Evolutionary conservation across 805 yeast species (phyloP).

Genomic region (Wickerhamiella galacta): DNA sequence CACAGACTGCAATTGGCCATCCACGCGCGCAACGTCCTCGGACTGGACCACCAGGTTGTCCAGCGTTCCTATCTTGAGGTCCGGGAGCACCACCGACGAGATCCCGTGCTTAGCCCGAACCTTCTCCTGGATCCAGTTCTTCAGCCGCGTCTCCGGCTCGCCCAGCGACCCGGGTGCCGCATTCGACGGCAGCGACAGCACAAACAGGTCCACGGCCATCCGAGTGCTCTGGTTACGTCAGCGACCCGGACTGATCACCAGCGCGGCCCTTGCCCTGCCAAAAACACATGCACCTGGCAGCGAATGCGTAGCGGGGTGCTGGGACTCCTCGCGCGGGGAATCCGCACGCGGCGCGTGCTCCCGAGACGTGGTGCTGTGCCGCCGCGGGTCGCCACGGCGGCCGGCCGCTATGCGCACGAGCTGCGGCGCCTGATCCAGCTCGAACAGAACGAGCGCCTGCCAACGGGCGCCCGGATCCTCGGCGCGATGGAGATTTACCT

Average conservation of each 20-base stretch:
- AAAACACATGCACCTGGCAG: too few relatives aligned
- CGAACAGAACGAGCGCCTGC: background rate
- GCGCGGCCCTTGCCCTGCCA: too few relatives aligned
- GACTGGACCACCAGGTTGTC: slow-evolving; percentile 81
- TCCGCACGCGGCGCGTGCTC: too few relatives aligned
- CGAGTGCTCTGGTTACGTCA: background rate
- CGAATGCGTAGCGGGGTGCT: too few relatives aligned
- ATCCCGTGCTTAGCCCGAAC: slow-evolving; percentile 31
- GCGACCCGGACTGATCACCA: background rate
- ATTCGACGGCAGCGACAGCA: slow-evolving; percentile 38
- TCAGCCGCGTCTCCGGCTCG: slow-evolving; percentile 24
- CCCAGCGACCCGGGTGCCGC: slow-evolving; percentile 23
- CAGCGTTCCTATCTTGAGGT: slow-evolving; percentile 84
- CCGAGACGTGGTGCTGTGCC: too few relatives aligned
- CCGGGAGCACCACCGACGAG: slow-evolving; percentile 48
- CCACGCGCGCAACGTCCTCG: slow-evolving; percentile 75
- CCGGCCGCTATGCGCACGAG: too few relatives aligned
- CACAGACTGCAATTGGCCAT: slow-evolving; percentile 54
- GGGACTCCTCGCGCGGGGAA: too few relatives aligned
- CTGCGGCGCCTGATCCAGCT: too few relatives aligned
- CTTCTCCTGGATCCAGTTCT: slow-evolving; percentile 20
- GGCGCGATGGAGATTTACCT: background rate
- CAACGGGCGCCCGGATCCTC: background rate
- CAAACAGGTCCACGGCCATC: slow-evolving; percentile 7
- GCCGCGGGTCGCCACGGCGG: too few relatives aligned